These are phyloP conservation scores for Flammula alnicola DNA, from an alignment of 1,284 basidiomycete species.

Conservation along the genomic window DNA sequence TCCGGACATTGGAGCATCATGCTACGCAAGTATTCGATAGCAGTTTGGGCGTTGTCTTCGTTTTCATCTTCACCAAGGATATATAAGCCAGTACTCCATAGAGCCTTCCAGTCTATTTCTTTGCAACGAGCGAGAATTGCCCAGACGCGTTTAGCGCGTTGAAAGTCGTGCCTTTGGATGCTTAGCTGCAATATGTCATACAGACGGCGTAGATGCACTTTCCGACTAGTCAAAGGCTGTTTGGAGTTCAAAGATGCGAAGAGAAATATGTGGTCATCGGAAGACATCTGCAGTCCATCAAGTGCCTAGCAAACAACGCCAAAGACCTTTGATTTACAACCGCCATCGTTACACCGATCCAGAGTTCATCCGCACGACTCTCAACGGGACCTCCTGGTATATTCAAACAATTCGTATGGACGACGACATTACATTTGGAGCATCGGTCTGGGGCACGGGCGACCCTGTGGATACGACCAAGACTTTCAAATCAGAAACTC, in stretches of 20 bases:
- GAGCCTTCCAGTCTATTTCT: constrained; percentile 76
- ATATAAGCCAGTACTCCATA: constrained; percentile 76
- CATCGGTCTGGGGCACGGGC: constrained; percentile 74
- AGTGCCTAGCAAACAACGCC: constrained; percentile 29
- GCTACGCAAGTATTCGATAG: constrained; percentile 63
- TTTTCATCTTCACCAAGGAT: constrained; percentile 48
- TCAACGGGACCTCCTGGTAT: no score
- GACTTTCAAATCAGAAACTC: constrained; percentile 31
- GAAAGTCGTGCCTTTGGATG: constrained; percentile 70
- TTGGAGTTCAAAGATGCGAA: constrained; percentile 57
- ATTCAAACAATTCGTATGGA: no score
- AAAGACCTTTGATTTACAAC: constrained; percentile 22
- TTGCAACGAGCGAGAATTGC: constrained; percentile 81
- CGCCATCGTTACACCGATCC: constrained; percentile 7
- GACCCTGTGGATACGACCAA: constrained; percentile 38
- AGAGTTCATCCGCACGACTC: no score
- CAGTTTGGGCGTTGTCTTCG: constrained; percentile 30
- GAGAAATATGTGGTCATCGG: constrained; percentile 48
- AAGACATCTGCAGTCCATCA: constrained; percentile 29
- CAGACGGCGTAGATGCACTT: constrained; percentile 72
- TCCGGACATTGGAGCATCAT: constrained; percentile 72
- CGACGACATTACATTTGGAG: constrained; percentile 71
- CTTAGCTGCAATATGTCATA: constrained; percentile 77
- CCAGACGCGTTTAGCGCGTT: constrained; percentile 77
- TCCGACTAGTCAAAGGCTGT: constrained; percentile 55